Conservation (phyloP, 768 basidiomycete genomes). For the Russula virescens region DNA sequence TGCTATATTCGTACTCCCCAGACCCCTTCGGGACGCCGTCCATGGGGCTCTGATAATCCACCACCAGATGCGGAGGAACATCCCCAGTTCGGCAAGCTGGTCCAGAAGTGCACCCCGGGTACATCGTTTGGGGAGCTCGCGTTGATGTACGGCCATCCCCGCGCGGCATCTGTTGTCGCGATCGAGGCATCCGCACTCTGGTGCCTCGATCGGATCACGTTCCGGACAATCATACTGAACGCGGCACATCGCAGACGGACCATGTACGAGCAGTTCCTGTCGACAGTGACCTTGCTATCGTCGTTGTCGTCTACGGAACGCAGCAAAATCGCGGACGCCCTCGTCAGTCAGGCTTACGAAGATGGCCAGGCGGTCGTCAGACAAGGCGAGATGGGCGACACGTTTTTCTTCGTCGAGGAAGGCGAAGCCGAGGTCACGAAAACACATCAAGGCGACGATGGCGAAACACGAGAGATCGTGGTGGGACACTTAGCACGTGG, state of each 20-base stretch:
- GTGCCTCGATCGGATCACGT: conserved; percentile 96
- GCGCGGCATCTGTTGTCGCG: conserved; percentile 89
- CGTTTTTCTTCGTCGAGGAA: conserved; percentile 96
- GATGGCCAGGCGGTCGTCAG: conserved; percentile 85
- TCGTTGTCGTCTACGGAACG: conserved; percentile 83
- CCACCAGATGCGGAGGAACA: conserved; percentile 42
- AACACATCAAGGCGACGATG: conserved; percentile 52
- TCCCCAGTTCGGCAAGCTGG: conserved; percentile 70
- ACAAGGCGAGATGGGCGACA: conserved; percentile 94
- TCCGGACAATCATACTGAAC: conserved; percentile 95
- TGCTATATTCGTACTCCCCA: conserved; percentile 74
- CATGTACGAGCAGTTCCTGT: conserved; percentile 95
- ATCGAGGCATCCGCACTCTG: conserved; percentile 80
- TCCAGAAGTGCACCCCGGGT: conserved; percentile 78
- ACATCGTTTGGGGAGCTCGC: conserved; percentile 94
- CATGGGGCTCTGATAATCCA: conserved; percentile 47
- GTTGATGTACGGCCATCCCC: conserved; percentile 95
- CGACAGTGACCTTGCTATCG: conserved; percentile 81
- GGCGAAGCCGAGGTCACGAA: conserved; percentile 88
- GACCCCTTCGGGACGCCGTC: conserved; percentile 37
- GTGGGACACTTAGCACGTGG: conserved; percentile 81
- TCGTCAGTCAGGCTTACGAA: conserved; percentile 73
- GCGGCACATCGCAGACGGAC: conserved; percentile 84
- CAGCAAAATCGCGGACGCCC: conserved; percentile 96
- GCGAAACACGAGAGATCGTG: conserved; percentile 53